Percentiles rank a stretch among this genome's conserved stretches.
Conservation (phyloP, 345 rosid genomes). For the Eucalyptus marginata region DNA sequence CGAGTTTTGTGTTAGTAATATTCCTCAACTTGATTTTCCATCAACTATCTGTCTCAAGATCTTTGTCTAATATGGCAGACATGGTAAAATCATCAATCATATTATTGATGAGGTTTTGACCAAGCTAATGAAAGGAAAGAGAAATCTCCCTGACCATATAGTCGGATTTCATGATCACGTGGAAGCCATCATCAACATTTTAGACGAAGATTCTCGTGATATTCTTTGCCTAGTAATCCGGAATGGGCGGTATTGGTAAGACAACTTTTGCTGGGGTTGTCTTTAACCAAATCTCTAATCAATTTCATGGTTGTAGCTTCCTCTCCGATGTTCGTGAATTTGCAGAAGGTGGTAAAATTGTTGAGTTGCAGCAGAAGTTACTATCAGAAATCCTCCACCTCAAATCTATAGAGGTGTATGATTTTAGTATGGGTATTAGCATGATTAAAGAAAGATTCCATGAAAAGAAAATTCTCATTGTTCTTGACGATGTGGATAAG, state of each 20-base stretch:
- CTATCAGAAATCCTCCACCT: not conserved
- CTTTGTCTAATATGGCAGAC: not conserved
- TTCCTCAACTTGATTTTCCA: not conserved
- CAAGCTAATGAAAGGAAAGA: not conserved
- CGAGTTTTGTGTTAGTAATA: not conserved
- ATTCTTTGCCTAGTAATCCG: not conserved
- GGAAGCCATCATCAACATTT: not conserved
- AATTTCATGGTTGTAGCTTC: conserved; percentile 7
- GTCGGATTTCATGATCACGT: not conserved
- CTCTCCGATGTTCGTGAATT: not conserved
- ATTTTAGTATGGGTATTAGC: not conserved
- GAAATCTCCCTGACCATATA: not conserved
- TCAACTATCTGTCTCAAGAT: not conserved
- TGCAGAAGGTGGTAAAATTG: not conserved
- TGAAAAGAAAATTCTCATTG: not conserved
- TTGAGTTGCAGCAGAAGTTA: not conserved
- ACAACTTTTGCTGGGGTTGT: not conserved
- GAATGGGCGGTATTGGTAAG: not conserved
- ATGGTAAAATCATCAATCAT: not conserved
- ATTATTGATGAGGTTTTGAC: not conserved
- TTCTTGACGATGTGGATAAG: not conserved
- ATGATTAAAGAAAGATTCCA: not conserved
- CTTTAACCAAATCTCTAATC: not conserved
- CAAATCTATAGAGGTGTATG: not conserved
- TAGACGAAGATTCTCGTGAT: not conserved